A percentile compares a stretch with the other conserved stretches of the same genome.
Conservation (phyloP, 1,284 basidiomycete species). For the Apiotrichum veenhuisii region DNA sequence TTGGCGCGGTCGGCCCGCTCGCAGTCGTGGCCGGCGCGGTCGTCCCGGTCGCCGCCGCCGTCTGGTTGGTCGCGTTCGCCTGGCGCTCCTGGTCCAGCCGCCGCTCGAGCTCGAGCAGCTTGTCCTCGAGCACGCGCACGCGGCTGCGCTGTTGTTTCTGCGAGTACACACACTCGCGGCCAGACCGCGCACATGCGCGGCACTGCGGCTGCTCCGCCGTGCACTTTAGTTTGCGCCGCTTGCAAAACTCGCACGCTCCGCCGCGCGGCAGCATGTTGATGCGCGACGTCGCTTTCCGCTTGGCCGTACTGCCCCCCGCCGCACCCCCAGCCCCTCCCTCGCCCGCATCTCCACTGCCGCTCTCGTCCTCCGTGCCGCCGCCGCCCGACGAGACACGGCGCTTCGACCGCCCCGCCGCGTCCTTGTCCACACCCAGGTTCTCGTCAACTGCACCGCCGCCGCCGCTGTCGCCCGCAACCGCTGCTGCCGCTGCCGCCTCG, state of each 20-base stretch:
- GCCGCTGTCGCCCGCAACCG: background rate
- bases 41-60: background rate
- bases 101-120: constrained; percentile 42
- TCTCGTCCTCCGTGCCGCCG: background rate
- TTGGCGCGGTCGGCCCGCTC: background rate
- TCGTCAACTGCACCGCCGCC: no score
- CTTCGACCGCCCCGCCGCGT: no score
- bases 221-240: constrained; percentile 48
- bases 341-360: background rate
- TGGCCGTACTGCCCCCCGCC: constrained; percentile 9
- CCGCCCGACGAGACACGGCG: no score
- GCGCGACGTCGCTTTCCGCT: constrained; percentile 40
- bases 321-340: background rate
- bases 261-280: constrained; percentile 46
- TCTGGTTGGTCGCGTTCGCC: background rate
- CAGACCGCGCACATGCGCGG: constrained; percentile 34
- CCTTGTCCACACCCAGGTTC: no score
- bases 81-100: constrained; percentile 17
- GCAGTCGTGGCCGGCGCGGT: background rate
- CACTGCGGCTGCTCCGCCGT: constrained; percentile 44
- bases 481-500: background rate
- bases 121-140: constrained; percentile 44
- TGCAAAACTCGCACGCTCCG: constrained; percentile 50
- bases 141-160: constrained; percentile 46
- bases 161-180: constrained; percentile 43